Evolutionary conservation across 1,139 yeast species (phyloP), one percentile per base, ranked within the genome.

Genomic region (Hemisphaericaspora xylanilytica): DNA sequence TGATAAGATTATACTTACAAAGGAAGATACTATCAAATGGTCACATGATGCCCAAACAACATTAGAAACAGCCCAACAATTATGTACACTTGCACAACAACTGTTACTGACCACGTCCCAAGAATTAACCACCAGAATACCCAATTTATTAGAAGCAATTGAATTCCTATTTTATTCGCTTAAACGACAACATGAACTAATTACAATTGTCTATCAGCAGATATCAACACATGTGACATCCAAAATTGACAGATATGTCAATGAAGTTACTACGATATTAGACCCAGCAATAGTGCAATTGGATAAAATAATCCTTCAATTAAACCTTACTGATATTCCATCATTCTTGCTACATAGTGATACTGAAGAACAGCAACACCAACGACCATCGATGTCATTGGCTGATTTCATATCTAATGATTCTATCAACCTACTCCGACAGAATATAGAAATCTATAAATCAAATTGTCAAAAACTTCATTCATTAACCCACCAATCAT

Each of bases 361-460:
- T 7, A 18, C 21, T 20, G 21, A 7, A n/a, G n/a, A n/a, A n/a
- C n/a, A n/a, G n/a, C n/a, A n/a, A n/a, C 24, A 10, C 3, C 6
- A 10, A 31, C 16, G 27, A 20, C 4, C 13, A 18, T 14, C 35
- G 29, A 15, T 21, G 33, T 15, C 18, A 16, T 18, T 29, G 14
- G 15, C 18, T 57, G 71, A 66, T 38, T 70, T 70, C 38, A 62
- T 69, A 3, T 62, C 75, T 2, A 43, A 52, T n/a, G 70, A 60
- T 6, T 63, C 68, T 11, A 65, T 69, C 26, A 47, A 49, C 2
- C 28, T 45, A 4, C 50, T 70, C 18, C 47, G 53, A 24, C 35
- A 33, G 4, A 67, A 67, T 42, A 59, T 69, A 10, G 49, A 48
- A 9, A 52, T 60, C 1, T 65, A 65, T 43, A 50, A 53, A 35